A percentile compares a stretch with the other conserved stretches of the same genome.
These are phyloP conservation scores for Serendipita sp. DNA, from an alignment of 768 basidiomycete species.

Conservation along the genomic window DNA sequence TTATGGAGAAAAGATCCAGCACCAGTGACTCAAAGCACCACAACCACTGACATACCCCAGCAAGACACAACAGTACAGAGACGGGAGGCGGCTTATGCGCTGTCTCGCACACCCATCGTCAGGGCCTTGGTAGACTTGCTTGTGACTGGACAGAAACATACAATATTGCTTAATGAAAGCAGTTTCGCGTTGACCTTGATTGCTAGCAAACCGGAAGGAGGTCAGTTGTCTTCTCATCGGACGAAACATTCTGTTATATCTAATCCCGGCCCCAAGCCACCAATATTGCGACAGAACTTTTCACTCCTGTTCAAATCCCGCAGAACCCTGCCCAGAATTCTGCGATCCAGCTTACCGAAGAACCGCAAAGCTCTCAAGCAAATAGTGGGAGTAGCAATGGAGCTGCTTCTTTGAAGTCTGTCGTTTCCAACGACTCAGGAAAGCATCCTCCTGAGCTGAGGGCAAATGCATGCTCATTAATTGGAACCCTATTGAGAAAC, in stretches of 20 bases:
- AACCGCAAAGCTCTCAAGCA: constrained; percentile 14
- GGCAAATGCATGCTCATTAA: constrained; percentile 55
- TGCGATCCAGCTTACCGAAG: constrained; percentile 26
- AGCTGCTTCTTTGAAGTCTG: constrained; percentile 36
- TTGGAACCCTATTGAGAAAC: constrained; percentile 29
- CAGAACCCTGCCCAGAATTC: background rate
- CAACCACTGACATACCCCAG: constrained; percentile 11
- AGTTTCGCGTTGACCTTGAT: constrained; percentile 69
- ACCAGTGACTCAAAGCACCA: constrained; percentile 18
- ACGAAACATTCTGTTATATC: background rate
- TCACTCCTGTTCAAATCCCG: constrained; percentile 40
- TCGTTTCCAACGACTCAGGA: constrained; percentile 34
- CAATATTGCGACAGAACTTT: constrained; percentile 40
- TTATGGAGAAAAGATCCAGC: constrained; percentile 36
- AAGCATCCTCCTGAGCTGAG: constrained; percentile 61
- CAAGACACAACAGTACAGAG: constrained; percentile 31
- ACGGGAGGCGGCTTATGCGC: constrained; percentile 34
- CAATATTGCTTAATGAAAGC: constrained; percentile 77
- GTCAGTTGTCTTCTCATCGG: constrained; percentile 25
- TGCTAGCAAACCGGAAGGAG: constrained; percentile 45
- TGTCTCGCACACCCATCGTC: constrained; percentile 40
- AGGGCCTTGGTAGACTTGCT: constrained; percentile 55
- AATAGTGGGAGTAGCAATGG: constrained; percentile 6
- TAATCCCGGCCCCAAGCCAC: constrained; percentile 4
- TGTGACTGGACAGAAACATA: constrained; percentile 61